phyloP scores from a whole-genome alignment of 2,329 filamentous ascomycete species.

The Verticillium zaregamsianum region DNA sequence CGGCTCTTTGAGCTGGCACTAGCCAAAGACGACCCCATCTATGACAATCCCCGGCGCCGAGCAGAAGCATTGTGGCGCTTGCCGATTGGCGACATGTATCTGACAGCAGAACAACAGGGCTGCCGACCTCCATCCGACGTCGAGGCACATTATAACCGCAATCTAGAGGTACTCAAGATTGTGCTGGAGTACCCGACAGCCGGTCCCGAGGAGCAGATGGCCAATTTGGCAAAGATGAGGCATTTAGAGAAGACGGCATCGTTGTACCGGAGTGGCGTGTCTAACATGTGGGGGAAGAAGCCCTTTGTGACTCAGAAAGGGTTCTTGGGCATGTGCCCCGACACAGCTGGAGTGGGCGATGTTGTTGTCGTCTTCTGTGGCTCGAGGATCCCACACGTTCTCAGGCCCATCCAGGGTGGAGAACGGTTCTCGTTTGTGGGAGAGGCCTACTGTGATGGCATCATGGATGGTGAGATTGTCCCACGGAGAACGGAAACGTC shows the following conservation, averaged over 20 bases:
- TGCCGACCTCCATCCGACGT: not conserved
- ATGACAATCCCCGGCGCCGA: not conserved
- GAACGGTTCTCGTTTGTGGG: conserved; percentile 7
- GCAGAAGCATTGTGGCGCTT: conserved; percentile 10
- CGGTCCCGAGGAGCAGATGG: not conserved
- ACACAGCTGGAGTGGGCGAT: conserved; percentile 3
- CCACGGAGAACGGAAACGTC: not conserved
- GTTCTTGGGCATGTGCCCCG: conserved; percentile 8
- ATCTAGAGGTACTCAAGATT: not conserved
- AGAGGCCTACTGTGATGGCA: conserved; percentile 8
- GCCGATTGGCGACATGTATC: conserved; percentile 5
- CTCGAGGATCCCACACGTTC: conserved; percentile 9
- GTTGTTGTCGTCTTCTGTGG: conserved; percentile 9
- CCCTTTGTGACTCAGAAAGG: conserved; percentile 9
- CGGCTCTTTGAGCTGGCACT: conserved; percentile 1
- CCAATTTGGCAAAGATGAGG: not conserved
- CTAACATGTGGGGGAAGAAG: conserved; percentile 3
- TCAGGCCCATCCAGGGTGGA: conserved; percentile 11
- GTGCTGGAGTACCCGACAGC: not conserved
- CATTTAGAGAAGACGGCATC: not conserved
- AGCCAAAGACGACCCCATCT: not conserved
- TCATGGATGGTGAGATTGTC: conserved; percentile 10
- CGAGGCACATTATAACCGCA: not conserved
- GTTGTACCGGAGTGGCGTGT: conserved; percentile 4
- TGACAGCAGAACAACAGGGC: not conserved